Evolutionary conservation across 345 rosid genomes (phyloP).

Genomic region (Hibiscus tridactylites): DNA sequence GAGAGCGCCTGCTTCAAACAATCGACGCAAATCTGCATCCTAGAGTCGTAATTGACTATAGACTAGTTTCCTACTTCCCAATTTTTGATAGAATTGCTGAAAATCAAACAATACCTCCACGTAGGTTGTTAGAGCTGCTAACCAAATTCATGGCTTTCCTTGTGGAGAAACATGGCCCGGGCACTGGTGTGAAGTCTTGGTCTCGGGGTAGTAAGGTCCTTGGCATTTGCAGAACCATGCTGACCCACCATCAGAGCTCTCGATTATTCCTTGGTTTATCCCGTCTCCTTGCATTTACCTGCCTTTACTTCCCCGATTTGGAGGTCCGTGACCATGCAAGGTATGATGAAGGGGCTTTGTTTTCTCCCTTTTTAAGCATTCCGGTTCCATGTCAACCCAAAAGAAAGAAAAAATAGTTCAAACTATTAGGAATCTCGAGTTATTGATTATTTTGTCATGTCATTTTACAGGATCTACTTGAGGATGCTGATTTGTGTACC

Average conservation of each 20-base stretch:
- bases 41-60: slow-evolving; percentile 44
- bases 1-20: slow-evolving; percentile 73
- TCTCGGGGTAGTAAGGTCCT: slow-evolving; percentile 89
- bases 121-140: slow-evolving; percentile 55
- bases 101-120: slow-evolving; percentile 69
- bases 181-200: slow-evolving; percentile 70
- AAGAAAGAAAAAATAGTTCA: background rate
- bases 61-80: slow-evolving; percentile 63
- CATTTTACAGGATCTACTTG: slow-evolving; percentile 66
- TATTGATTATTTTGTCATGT: slow-evolving; percentile 9
- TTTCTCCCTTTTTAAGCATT: background rate
- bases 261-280: slow-evolving; percentile 78
- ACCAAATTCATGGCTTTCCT: slow-evolving; percentile 54
- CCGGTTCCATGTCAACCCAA: background rate
- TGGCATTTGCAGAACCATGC: slow-evolving; percentile 77
- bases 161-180: slow-evolving; percentile 54
- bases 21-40: slow-evolving; percentile 63
- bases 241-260: slow-evolving; percentile 78
- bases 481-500: slow-evolving; percentile 85
- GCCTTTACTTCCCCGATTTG: slow-evolving; percentile 88
- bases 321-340: slow-evolving; percentile 94
- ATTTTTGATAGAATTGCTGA: slow-evolving; percentile 69
- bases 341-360: slow-evolving; percentile 26
- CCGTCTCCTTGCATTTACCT: slow-evolving; percentile 71
- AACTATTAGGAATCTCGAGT: background rate